Conservation (phyloP, 2,329 filamentous ascomycete genomes). For the Penicillium oxalicum region DNA sequence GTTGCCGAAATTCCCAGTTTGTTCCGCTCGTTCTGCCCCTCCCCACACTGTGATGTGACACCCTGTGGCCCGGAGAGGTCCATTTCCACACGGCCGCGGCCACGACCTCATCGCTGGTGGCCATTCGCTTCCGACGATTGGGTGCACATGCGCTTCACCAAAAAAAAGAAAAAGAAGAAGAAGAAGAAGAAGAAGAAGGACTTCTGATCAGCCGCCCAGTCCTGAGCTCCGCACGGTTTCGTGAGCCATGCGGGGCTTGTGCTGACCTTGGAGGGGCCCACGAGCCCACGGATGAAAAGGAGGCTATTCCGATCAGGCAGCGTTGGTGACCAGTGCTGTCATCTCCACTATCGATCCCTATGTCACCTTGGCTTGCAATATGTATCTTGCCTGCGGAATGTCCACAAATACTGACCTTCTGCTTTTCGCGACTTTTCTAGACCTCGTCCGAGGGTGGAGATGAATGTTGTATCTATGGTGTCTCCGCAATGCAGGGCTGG, state of each 20-base stretch:
- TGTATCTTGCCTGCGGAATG: not conserved
- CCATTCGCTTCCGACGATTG: not conserved
- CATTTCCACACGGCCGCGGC: constrained; percentile 5
- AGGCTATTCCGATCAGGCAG: constrained; percentile 2
- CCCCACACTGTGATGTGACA: constrained; percentile 19
- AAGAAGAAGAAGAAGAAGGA: not conserved
- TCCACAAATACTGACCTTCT: not conserved
- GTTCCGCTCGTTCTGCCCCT: constrained; percentile 15
- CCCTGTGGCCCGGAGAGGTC: constrained; percentile 11
- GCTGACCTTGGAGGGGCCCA: constrained; percentile 13
- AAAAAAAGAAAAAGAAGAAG: no score
- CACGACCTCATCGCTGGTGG: not conserved
- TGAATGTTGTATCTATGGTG: constrained; percentile 85
- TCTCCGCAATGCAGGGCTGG: constrained; percentile 99
- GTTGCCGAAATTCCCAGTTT: constrained; percentile 23
- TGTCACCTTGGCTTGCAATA: not conserved
- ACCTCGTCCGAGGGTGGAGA: constrained; percentile 84
- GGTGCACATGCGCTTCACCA: not conserved
- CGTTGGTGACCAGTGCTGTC: not conserved
- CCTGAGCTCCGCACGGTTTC: constrained; percentile 7
- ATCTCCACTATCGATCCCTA: not conserved
- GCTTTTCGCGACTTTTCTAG: constrained; percentile 43
- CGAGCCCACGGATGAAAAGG: constrained; percentile 4
- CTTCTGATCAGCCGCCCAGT: not conserved
- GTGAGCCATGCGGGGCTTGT: constrained; percentile 21